Base-by-base conservation (phyloP, 23 red algal species). In the Pyropia haitanensis region DNA sequence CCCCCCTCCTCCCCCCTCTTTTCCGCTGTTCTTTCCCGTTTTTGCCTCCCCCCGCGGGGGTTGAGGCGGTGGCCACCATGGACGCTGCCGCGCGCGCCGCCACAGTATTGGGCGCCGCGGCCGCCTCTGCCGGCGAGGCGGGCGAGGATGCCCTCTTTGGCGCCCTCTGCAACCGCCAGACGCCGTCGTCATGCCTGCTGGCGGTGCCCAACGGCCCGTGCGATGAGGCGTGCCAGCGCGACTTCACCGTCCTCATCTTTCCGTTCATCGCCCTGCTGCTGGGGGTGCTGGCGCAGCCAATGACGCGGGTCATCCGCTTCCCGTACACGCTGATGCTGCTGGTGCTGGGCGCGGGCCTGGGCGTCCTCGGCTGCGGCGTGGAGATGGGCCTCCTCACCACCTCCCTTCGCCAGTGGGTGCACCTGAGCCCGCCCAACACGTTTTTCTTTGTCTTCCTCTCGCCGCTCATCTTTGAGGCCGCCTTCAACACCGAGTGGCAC, bases 401-500 rank as follows among this genome's bases (percentile, higher is more conserved):
- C 1, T 89, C 84, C 33, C 63, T 96, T 4, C 18, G 54, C 14
- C 78, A 87, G 30, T 96, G 91, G 91, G 91, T 90, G 14, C 81
- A 96, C 65, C 61, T 96, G 23, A 62, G 60, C 25, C 77, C 78
- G 18, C 83, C 91, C 26, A 68, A 76, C 51, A 70, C 89, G 16
- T 78, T 96, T 30, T 96, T 96, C 68, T 89, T 86, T 67, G 74
- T 83, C 18, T 80, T 96, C 29, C 76, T 96, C 19, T 71, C 91
- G n/a, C 91, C 91, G 12, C 79, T 96, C 49, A 87, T 96, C 18
- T 83, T 96, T 59, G 91, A 96, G 68, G 77, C 83, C 14, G 80
- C 83, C 8, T 83, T 96, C 53, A 88, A 84, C 25, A 89, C 83
- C 32, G 83, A 88, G 14, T 85, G 78, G 83, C 76, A 78, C 62